Base-by-base conservation (phyloP, 768 basidiomycete genomes). In the Amanita thiersii region DNA sequence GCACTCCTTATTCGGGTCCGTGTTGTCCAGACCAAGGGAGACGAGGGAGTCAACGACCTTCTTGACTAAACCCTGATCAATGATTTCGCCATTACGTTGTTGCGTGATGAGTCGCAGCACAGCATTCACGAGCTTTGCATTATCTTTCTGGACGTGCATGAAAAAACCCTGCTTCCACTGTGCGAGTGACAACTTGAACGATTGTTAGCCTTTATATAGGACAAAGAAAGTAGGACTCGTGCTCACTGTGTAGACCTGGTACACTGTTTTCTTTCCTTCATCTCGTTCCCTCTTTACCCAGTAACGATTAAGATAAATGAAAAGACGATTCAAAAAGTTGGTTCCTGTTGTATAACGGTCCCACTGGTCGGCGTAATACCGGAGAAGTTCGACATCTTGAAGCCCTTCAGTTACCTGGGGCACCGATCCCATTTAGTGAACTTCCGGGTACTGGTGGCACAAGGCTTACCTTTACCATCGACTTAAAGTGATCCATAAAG, bases 251-350 rank as follows among this genome's bases (percentile, higher is more conserved):
- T 98, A 98, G 14, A 99, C 91, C 2, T 80, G 82, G 61, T 94
- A 99, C 17, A 98, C 86, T 26, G 83, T 83, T 64, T 93, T 96
- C 58, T 94, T 79, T 10, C 96, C 96, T 57, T 99, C 96, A 53
- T 98, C 94, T 57, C 94, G 81, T 60, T 99, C 96, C 43, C 96
- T 79, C 65, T 96, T 98, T 37, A 99, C 96, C 96, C 96, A 99
- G 60, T 98, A 93, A 21, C 96, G 86, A 61, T 98, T 98, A 45
- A 99, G 77, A 64, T 98, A 98, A 7, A 89, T 89, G 69, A 98
- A 98, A 26, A 99, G 63, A 45, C 96, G 85, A 57, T 98, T 94
- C 57, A 98, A 83, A 57, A 92, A 98, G 59, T 88, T 92, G 1
- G 96, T 93, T 50, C 96, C 94, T 1, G 83, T 94, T 1, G 96